Conservation (phyloP, 257 asterid species). For the Salvia rosmarinus region DNA sequence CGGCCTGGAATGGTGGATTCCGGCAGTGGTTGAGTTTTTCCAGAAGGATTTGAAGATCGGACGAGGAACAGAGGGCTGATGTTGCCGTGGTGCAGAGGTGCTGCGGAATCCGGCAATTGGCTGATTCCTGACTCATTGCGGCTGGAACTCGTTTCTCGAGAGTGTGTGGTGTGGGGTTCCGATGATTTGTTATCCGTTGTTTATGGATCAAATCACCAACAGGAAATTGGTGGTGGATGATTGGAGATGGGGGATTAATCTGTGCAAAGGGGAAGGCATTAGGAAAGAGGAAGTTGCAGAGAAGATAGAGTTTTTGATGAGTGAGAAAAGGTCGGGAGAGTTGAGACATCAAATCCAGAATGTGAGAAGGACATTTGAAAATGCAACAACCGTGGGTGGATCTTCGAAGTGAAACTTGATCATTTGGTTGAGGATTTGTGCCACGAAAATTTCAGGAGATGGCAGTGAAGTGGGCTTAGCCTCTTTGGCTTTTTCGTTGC, state of each 20-base stretch:
- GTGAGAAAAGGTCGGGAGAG: conserved; percentile 33
- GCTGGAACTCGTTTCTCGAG: conserved; percentile 17
- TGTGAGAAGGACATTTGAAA: background rate
- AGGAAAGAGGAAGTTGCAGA: too few relatives aligned
- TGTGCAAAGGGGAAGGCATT: conserved; percentile 32
- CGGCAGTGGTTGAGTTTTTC: conserved; percentile 25
- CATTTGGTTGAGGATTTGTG: too few relatives aligned
- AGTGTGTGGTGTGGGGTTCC: conserved; percentile 21
- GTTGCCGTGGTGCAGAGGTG: conserved; percentile 71
- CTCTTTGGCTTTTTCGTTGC: too few relatives aligned
- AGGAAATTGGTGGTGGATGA: conserved; percentile 31
- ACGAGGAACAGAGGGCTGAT: conserved; percentile 47
- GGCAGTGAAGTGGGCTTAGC: too few relatives aligned
- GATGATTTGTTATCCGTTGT: conserved; percentile 26
- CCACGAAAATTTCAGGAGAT: background rate
- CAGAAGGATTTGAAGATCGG: conserved; percentile 45
- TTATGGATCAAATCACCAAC: conserved; percentile 21
- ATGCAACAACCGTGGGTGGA: conserved; percentile 3
- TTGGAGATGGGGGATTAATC: conserved; percentile 29
- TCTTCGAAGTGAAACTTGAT: too few relatives aligned
- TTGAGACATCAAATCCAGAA: background rate
- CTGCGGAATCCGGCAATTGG: conserved; percentile 43
- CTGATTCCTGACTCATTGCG: conserved; percentile 24
- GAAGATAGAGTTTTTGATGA: conserved; percentile 16
- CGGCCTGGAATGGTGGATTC: conserved; percentile 45